Conservation (phyloP, 441 rosid genomes). For the Adansonia grandidieri region DNA sequence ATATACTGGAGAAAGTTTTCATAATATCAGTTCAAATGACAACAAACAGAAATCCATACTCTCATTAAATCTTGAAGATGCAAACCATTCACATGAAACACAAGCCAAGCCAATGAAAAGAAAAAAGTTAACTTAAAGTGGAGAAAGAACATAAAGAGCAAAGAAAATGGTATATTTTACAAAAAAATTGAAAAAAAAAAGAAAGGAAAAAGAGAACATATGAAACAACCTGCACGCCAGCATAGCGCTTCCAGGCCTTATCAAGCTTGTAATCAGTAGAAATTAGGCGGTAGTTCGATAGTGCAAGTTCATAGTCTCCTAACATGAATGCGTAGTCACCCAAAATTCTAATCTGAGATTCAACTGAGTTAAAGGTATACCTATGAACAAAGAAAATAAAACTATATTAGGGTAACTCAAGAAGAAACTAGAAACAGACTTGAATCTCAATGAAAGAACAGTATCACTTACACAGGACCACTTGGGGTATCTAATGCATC, state of each 20-base stretch:
- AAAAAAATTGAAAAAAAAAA: background rate
- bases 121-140: slow-evolving; percentile 20
- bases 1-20: background rate
- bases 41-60: background rate
- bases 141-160: slow-evolving; percentile 16
- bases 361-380: slow-evolving; percentile 92
- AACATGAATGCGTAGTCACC: slow-evolving; percentile 99
- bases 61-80: slow-evolving; percentile 13
- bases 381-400: slow-evolving; percentile 51
- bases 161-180: background rate
- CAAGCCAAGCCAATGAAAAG: slow-evolving; percentile 20
- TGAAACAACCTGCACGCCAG: slow-evolving; percentile 90
- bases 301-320: slow-evolving; percentile 94
- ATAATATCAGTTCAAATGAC: slow-evolving; percentile 1
- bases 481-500: slow-evolving; percentile 63
- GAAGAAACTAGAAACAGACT: slow-evolving; percentile 22
- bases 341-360: slow-evolving; percentile 93
- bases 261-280: slow-evolving; percentile 98
- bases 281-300: slow-evolving; percentile 92
- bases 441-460: slow-evolving; percentile 19
- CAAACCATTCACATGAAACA: background rate
- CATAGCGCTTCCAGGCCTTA: slow-evolving; percentile 98
- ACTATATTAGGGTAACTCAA: slow-evolving; percentile 30
- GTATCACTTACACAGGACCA: slow-evolving; percentile 71
- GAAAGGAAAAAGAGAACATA: slow-evolving; percentile 16